Evolutionary conservation across 257 asterid species (phyloP).

Genomic region (Salvia miltiorrhiza): DNA sequence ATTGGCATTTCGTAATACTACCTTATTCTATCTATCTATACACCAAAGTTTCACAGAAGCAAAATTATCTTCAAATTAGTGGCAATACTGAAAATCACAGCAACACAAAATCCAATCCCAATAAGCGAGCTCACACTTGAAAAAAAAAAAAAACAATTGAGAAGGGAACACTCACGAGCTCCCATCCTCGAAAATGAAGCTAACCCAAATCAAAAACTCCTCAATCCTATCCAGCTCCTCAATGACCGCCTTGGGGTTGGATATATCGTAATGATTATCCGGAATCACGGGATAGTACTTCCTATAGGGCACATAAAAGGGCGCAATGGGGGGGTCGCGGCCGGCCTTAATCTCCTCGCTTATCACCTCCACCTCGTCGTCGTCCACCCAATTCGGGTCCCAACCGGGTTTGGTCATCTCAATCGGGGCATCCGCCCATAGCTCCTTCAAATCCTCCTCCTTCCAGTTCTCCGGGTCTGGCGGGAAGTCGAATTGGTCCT

Average conservation of each 20-base stretch:
- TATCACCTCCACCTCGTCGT: slow-evolving; percentile 50
- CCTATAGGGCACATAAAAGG: slow-evolving; percentile 87
- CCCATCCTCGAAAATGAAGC: slow-evolving; percentile 82
- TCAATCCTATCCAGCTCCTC: slow-evolving; percentile 99
- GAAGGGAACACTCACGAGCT: slow-evolving; percentile 89
- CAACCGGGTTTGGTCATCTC: slow-evolving; percentile 78
- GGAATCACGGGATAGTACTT: slow-evolving; percentile 81
- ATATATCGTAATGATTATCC: slow-evolving; percentile 46
- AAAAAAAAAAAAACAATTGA: too few species aligned
- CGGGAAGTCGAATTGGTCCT: slow-evolving; percentile 69
- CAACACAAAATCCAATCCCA: not conserved
- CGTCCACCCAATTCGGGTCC: slow-evolving; percentile 77
- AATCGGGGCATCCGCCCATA: slow-evolving; percentile 88
- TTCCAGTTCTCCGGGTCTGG: slow-evolving; percentile 81
- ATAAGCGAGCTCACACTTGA: not conserved
- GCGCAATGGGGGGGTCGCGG: slow-evolving; percentile 78
- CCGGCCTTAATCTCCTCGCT: slow-evolving; percentile 53
- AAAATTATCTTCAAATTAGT: not conserved
- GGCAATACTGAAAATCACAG: not conserved
- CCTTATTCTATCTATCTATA: not conserved
- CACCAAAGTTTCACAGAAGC: not conserved
- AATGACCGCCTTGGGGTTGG: slow-evolving; percentile 59
- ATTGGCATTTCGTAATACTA: not conserved
- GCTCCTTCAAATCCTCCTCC: slow-evolving; percentile 89
- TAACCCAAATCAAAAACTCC: slow-evolving; percentile 93